Percentiles rank a stretch among this genome's conserved stretches.
These are phyloP conservation scores for Ophiostoma perfectum DNA, from an alignment of 2,329 filamentous ascomycete species.

Conservation along the genomic window DNA sequence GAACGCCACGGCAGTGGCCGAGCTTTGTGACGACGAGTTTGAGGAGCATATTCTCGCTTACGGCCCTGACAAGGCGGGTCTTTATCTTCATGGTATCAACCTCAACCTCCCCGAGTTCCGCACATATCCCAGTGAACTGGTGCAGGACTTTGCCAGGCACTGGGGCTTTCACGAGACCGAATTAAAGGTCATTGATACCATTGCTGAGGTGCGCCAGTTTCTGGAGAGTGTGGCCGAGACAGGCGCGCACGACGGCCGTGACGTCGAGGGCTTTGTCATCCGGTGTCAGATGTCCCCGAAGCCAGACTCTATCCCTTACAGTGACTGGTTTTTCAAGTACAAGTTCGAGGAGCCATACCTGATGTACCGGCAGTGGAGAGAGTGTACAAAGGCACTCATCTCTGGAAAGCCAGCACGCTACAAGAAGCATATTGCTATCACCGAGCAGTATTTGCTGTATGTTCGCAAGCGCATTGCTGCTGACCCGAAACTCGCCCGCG, in stretches of 20 bases:
- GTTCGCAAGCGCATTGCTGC: conserved; percentile 66
- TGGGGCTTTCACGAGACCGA: conserved; percentile 94
- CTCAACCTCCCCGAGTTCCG: conserved; percentile 88
- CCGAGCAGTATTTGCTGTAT: conserved; percentile 82
- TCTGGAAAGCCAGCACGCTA: conserved; percentile 64
- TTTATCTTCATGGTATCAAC: conserved; percentile 95
- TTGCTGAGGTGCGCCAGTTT: conserved; percentile 69
- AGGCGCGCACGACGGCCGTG: conserved; percentile 81
- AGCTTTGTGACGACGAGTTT: conserved; percentile 92
- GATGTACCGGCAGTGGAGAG: conserved; percentile 98
- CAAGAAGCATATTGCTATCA: conserved; percentile 85
- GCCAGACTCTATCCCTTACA: conserved; percentile 49
- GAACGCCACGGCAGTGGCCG: conserved; percentile 91
- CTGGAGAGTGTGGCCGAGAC: conserved; percentile 81
- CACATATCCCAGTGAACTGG: conserved; percentile 75
- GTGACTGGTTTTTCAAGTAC: conserved; percentile 99
- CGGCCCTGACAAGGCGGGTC: conserved; percentile 70
- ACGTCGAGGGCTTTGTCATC: conserved; percentile 95
- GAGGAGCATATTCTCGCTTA: conserved; percentile 97
- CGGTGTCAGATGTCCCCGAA: conserved; percentile 68
- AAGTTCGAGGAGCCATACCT: conserved; percentile 99
- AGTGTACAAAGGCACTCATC: conserved; percentile 90
- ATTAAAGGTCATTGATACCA: conserved; percentile 68
- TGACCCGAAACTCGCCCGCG: conserved; percentile 61
- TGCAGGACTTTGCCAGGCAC: conserved; percentile 80